A percentile compares a stretch with the other conserved stretches of the same genome.
phyloP scores from a whole-genome alignment of 2,329 filamentous ascomycete species.

The Colletotrichum somersetense region DNA sequence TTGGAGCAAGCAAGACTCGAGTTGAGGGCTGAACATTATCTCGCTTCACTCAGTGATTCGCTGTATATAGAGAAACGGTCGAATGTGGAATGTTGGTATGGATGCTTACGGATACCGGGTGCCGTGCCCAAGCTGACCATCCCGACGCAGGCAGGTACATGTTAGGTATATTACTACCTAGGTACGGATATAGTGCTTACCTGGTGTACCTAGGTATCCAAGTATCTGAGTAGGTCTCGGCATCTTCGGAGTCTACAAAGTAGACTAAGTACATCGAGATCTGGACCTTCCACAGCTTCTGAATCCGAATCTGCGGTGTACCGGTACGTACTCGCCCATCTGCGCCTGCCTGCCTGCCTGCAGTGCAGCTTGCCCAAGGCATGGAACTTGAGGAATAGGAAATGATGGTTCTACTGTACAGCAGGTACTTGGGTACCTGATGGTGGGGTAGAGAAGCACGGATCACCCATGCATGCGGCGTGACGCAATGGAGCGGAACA shows the following conservation, averaged over 20 bases:
- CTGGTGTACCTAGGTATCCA: background rate
- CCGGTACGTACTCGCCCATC: background rate
- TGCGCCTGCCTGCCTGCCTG: constrained; percentile 1
- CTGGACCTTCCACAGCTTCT: background rate
- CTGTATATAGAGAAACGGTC: background rate
- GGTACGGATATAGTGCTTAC: no score
- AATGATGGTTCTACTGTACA: no score
- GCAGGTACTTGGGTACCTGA: background rate
- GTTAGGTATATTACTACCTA: no score
- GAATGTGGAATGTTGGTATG: no score
- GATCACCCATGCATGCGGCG: constrained; percentile 1
- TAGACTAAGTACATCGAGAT: no score
- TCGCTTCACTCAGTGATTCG: background rate
- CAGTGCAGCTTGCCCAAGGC: background rate
- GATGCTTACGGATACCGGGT: no score
- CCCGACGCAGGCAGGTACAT: background rate
- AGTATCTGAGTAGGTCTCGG: background rate
- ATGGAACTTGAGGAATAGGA: background rate
- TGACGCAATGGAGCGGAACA: constrained; percentile 21
- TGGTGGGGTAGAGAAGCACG: constrained; percentile 25
- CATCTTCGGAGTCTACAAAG: no score
- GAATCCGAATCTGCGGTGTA: background rate
- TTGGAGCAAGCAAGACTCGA: background rate
- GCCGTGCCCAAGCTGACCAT: background rate
- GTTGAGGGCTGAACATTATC: constrained; percentile 7